Evolutionary conservation across 169 alveolate species (phyloP).

Genomic region (Plasmodium relictum): DNA sequence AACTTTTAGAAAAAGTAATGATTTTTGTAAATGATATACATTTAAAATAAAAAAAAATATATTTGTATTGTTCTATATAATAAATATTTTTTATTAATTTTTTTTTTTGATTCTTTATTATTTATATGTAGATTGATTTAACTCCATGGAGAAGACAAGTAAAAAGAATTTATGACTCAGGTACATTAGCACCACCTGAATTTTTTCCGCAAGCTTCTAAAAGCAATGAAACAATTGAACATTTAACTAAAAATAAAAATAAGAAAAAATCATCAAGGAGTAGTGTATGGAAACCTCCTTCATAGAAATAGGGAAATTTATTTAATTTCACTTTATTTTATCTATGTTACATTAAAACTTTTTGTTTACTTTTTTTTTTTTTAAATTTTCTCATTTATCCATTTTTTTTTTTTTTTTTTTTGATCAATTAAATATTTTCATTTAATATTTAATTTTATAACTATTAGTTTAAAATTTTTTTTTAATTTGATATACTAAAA

Average conservation of each 20-base stretch:
- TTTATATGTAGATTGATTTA: constrained; percentile 80
- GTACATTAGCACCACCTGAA: constrained; percentile 78
- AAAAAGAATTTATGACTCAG: constrained; percentile 73
- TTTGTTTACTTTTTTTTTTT: constrained; percentile 8
- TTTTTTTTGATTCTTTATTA: not conserved
- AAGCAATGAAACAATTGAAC: constrained; percentile 41
- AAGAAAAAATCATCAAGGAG: constrained; percentile 49
- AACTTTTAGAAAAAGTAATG: no score
- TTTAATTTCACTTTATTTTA: not conserved
- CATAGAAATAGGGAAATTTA: constrained; percentile 15
- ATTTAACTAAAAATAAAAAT: constrained; percentile 27
- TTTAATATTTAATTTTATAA: no score
- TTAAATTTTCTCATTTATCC: not conserved
- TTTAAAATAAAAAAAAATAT: not conserved
- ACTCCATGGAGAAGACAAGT: constrained; percentile 89
- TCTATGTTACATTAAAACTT: not conserved
- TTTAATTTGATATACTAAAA: no score
- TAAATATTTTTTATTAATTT: not conserved
- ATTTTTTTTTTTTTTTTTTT: constrained; percentile 6
- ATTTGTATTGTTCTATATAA: not conserved
- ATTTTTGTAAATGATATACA: no score
- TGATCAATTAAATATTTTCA: no score
- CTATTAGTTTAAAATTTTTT: no score
- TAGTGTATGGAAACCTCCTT: constrained; percentile 67
- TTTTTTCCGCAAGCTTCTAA: constrained; percentile 37